Conservation (phyloP, 2,329 filamentous ascomycete species). For the Ascochyta lentis region DNA sequence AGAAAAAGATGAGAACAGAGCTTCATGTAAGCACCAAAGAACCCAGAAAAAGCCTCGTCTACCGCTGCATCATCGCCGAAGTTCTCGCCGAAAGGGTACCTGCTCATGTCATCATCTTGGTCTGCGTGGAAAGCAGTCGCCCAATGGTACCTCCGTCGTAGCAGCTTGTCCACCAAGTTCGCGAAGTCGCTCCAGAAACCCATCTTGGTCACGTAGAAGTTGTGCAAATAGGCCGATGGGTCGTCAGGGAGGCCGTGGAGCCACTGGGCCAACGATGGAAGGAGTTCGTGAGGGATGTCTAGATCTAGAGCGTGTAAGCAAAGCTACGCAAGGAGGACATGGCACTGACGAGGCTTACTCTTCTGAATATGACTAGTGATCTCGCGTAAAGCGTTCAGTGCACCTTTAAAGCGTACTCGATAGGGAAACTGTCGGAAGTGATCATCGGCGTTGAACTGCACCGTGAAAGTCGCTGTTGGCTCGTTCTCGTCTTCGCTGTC, state of each 20-base stretch:
- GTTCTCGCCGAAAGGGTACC: constrained; percentile 38
- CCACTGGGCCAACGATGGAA: constrained; percentile 37
- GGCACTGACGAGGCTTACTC: constrained; percentile 22
- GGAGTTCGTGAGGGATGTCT: constrained; percentile 23
- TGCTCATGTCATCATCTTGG: constrained; percentile 27
- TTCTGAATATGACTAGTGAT: constrained; percentile 36
- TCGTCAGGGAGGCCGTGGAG: constrained; percentile 37
- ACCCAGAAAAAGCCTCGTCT: constrained; percentile 34
- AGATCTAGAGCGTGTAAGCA: constrained; percentile 7
- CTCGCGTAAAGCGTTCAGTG: not conserved
- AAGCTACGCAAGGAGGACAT: not conserved
- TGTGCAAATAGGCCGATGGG: constrained; percentile 23
- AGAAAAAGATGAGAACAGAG: constrained; percentile 34
- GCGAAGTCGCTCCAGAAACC: constrained; percentile 47
- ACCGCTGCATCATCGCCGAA: constrained; percentile 32
- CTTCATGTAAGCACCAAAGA: constrained; percentile 40
- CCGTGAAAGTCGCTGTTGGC: constrained; percentile 13
- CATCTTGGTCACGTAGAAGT: constrained; percentile 36
- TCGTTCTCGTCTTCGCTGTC: constrained; percentile 41
- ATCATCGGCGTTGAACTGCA: constrained; percentile 36
- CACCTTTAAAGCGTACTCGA: not conserved
- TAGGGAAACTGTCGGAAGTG: constrained; percentile 45
- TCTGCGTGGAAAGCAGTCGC: constrained; percentile 14
- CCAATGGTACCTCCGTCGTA: constrained; percentile 36
- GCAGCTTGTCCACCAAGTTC: constrained; percentile 34